A percentile compares a stretch with the other conserved stretches of the same genome.
These are phyloP conservation scores for Zygosaccharomyces siamensis DNA, from an alignment of 805 yeast genomes.

Conservation along the genomic window DNA sequence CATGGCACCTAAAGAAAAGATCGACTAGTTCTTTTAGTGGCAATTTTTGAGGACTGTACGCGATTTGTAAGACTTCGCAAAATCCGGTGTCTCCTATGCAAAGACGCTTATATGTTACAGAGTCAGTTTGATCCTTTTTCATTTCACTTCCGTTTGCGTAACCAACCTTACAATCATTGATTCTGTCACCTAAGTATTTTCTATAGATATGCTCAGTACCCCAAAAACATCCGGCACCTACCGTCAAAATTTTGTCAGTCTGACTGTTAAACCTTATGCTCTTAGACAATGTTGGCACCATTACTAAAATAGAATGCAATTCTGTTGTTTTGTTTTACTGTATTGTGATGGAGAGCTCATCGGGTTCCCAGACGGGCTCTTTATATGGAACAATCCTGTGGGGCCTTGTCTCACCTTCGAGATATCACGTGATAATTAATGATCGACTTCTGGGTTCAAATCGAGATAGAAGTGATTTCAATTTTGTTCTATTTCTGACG, in stretches of 20 bases:
- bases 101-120: constrained; percentile 57
- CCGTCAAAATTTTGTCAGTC: constrained; percentile 50
- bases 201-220: constrained; percentile 81
- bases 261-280: constrained; percentile 40
- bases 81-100: constrained; percentile 68
- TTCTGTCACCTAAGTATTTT: constrained; percentile 56
- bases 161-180: constrained; percentile 80
- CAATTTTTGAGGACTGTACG: constrained; percentile 69
- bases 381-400: not conserved
- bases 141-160: constrained; percentile 70
- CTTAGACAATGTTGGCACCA: constrained; percentile 35
- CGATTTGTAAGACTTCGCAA: constrained; percentile 81
- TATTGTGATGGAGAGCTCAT: not conserved
- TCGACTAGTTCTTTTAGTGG: constrained; percentile 60
- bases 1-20: constrained; percentile 88
- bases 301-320: not conserved
- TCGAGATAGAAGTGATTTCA: not conserved
- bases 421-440: not conserved
- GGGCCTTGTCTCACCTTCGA: not conserved
- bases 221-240: constrained; percentile 79
- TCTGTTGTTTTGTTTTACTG: too few species aligned
- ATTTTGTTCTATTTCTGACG: not conserved
- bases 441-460: not conserved
- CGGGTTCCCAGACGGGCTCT: not conserved
- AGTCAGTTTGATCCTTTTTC: constrained; percentile 39